Base-by-base conservation (phyloP, 805 yeast genomes). In the Ogataea saltuana region DNA sequence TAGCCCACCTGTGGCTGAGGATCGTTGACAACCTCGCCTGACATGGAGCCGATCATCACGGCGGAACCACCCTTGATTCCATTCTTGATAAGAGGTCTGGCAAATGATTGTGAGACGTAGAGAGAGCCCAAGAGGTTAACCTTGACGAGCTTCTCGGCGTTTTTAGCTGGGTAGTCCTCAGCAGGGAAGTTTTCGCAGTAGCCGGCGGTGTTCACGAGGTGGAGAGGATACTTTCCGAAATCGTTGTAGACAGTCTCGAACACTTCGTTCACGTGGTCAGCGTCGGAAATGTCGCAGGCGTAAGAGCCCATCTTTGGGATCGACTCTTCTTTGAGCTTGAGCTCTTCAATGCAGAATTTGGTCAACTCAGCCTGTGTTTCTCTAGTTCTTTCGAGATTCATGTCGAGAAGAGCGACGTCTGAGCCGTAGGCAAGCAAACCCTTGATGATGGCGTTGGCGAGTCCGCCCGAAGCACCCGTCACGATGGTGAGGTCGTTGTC, bases 381-480 rank as follows among this genome's bases (percentile, higher is more conserved):
- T 54, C 68, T 72, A 55, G 83, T 74, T 57, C 81, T 73, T 44
- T 78, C 81, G 57, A 75, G 64, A 67, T 80, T 78, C 67, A 82
- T 72, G 61, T 85, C 93, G 26, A 85, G 71, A 33, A 85, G 70
- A 21, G 93, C 93, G 32, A 85, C 68, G 17, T 81, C 80, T 3
- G 91, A 87, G 27, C 91, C 95, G 55, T 85, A 86, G 4, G 86
- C 85, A 10, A 85, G 63, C 27, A 85, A 66, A 13, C 87, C 86
- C 56, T 81, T 76, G 44, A 84, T 71, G 41, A 84, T 59, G 12
- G 83, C 80, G 27, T 81, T 68, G 1, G 87, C 82, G 53, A 85
- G 69, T 13, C 90, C 91, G 36, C 93, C 93, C 26, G 88, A 82
- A 7, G 90, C 93, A 35, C 93, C 93, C 27, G 93, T 85, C 50